These are phyloP conservation scores for Trichoderma polysporum DNA, from an alignment of 2,329 filamentous ascomycete genomes.

Conservation along the genomic window DNA sequence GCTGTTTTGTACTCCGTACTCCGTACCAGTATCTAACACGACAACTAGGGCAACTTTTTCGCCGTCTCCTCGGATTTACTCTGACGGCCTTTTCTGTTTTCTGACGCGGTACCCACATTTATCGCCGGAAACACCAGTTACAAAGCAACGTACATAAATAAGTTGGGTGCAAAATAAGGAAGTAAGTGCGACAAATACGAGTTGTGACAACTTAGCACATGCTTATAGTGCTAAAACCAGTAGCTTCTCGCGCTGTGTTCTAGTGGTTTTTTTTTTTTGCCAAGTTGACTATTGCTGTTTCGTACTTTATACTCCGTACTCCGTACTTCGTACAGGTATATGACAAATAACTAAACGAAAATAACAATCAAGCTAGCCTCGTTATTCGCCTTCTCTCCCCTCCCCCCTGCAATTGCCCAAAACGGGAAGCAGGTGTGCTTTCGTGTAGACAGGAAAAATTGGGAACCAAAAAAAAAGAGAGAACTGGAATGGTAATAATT, in stretches of 20 bases:
- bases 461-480: background rate
- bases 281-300: no score
- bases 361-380: no score
- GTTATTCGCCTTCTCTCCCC: no score
- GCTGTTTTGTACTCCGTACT: no score
- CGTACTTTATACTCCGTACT: background rate
- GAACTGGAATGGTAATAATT: background rate
- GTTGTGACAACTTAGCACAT: background rate
- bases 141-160: background rate
- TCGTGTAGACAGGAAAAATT: background rate
- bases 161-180: background rate
- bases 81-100: no score
- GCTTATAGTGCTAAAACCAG: no score
- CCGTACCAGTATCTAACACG: background rate
- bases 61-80: no score
- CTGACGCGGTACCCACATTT: no score
- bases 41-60: no score
- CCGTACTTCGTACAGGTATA: background rate
- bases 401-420: slow-evolving; percentile 1
- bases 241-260: no score
- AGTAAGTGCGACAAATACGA: background rate
- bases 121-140: no score
- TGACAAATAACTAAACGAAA: background rate
- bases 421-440: background rate
- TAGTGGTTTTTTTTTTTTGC: no score